Evolutionary conservation across 805 yeast species (phyloP), one percentile per base, ranked within the genome.

Genomic region (Hanseniaspora thailandica): DNA sequence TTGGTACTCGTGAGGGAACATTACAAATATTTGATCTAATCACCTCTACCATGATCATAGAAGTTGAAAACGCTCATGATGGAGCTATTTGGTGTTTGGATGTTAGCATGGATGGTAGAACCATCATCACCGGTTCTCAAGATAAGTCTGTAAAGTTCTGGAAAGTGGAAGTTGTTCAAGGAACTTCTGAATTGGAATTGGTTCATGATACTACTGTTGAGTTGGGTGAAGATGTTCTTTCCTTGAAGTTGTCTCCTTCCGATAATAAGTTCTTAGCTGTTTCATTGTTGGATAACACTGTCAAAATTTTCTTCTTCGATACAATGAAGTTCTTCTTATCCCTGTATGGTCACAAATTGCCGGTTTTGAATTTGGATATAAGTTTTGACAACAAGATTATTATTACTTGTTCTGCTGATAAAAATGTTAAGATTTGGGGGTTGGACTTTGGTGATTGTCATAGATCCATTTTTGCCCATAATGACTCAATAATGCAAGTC

Each of bases 391-490:
- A 90, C 36, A 90, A 93, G 67, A 66, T 93, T 60, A 76, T 93
- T 57, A 80, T 90, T 52, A 86, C 97, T 0, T 86, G 96, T 4
- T 87, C 97, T 1, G 98, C 98, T 0, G 99, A 93, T 69, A 93
- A 93, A 68, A 93, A 93, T 67, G 86, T 93, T 64, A 88, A 94
- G 69, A 84, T 93, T 55, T 93, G 99, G 99, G 99, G 99, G 49
- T 71, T 93, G 55, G 98, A 93, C 66, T 93, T 93, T 68, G 99
- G 99, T 69, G 99, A 93, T 68, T 93, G 98, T 73, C 98, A 93
- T 68, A 84, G 84, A 65, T 90, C 97, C 1, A 79, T 93, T 26
- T 93, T 93, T 66, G 99, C 95, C 1, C 99, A 93, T 66, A 95
- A 88, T 63, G 99, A 93, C 66, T 83, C 96, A 3, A 86, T 93